phyloP scores from a whole-genome alignment of 768 basidiomycete species.

The Pleurotus eryngii region DNA sequence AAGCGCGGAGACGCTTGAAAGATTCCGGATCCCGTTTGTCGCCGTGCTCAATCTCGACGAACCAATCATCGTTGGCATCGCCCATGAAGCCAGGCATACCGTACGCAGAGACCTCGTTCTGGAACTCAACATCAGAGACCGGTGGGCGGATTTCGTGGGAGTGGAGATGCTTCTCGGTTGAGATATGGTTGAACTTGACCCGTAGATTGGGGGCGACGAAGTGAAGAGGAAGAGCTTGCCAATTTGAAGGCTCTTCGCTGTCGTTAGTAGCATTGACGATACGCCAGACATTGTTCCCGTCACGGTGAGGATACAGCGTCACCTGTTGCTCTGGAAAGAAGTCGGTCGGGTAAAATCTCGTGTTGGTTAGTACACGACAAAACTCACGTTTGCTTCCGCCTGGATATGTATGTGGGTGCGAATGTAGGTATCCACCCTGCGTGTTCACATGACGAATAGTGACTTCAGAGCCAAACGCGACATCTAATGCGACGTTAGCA shows the following conservation, averaged over 20 bases:
- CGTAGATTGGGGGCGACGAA: slow-evolving; percentile 64
- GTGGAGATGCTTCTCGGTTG: slow-evolving; percentile 85
- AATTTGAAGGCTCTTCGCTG: slow-evolving; percentile 36
- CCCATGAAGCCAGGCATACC: slow-evolving; percentile 83
- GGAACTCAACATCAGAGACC: slow-evolving; percentile 96
- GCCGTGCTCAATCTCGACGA: slow-evolving; percentile 79
- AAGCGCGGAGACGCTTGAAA: slow-evolving; percentile 66
- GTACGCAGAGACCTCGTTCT: slow-evolving; percentile 96
- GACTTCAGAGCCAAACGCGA: slow-evolving; percentile 80
- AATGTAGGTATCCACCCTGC: slow-evolving; percentile 98
- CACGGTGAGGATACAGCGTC: slow-evolving; percentile 98
- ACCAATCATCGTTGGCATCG: slow-evolving; percentile 92
- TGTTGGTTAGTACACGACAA: neutral
- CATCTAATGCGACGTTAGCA: slow-evolving; percentile 43
- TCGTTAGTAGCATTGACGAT: slow-evolving; percentile 71
- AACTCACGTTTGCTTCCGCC: slow-evolving; percentile 80
- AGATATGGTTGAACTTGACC: slow-evolving; percentile 77
- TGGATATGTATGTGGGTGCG: slow-evolving; percentile 88
- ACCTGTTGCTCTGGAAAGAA: slow-evolving; percentile 83
- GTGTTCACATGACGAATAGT: slow-evolving; percentile 91
- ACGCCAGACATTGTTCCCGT: slow-evolving; percentile 92
- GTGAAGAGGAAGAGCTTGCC: slow-evolving; percentile 48
- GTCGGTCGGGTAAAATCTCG: slow-evolving; percentile 1
- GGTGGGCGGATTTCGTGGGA: slow-evolving; percentile 95
- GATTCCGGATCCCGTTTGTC: slow-evolving; percentile 65